A percentile compares a stretch with the other conserved stretches of the same genome.
phyloP scores from a whole-genome alignment of 768 basidiomycete species.

The Coprinellus micaceus region DNA sequence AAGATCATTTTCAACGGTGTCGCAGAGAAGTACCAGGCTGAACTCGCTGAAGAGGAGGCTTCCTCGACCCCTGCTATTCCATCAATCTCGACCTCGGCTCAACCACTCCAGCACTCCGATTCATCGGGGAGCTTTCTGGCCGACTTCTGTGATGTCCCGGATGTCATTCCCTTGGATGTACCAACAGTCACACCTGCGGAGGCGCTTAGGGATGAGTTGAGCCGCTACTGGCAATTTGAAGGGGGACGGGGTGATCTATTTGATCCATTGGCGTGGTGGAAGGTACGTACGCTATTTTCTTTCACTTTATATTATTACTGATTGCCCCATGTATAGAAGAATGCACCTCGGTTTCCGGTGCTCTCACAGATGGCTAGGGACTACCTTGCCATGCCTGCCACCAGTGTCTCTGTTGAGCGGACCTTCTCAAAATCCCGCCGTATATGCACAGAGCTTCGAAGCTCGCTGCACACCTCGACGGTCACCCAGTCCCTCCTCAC shows the following conservation, averaged over 20 bases:
- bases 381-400: constrained; percentile 30
- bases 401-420: constrained; percentile 30
- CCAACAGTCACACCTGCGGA: constrained; percentile 3
- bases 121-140: constrained; percentile 5
- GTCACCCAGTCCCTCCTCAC: constrained; percentile 23
- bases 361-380: constrained; percentile 15
- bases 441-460: constrained; percentile 24
- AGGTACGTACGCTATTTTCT: constrained; percentile 18
- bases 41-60: not conserved
- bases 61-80: not conserved
- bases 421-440: constrained; percentile 29
- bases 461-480: constrained; percentile 26
- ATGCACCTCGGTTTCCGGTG: constrained; percentile 22
- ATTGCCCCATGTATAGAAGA: constrained; percentile 14
- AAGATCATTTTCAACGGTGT: not conserved
- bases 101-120: not conserved
- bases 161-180: not conserved
- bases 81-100: no score
- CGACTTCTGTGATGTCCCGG: constrained; percentile 12
- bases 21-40: not conserved
- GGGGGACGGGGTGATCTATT: constrained; percentile 10
- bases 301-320: no score
- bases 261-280: constrained; percentile 28
- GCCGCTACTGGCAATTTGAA: constrained; percentile 16
- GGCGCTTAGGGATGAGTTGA: constrained; percentile 16